Conservation (phyloP, 2,329 filamentous ascomycete genomes). For the Xylaria sp. region DNA sequence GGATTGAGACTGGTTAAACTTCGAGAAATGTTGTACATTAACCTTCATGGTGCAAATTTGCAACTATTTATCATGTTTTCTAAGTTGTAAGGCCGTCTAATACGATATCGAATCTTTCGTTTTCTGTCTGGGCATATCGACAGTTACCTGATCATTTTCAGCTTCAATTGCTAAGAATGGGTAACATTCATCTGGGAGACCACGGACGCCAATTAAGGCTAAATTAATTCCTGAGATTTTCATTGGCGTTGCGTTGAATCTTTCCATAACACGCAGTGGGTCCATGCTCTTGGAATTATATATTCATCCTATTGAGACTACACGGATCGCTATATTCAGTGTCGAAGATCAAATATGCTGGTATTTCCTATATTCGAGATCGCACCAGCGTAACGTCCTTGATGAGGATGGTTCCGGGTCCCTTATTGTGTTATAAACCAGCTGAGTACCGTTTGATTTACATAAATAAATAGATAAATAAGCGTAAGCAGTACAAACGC, state of each 20-base stretch:
- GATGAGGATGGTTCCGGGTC: background rate
- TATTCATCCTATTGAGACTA: background rate
- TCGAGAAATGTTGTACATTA: background rate
- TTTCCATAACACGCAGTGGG: background rate
- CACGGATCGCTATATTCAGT: background rate
- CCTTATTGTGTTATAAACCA: background rate
- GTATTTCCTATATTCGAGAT: too few species aligned
- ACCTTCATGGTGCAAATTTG: background rate
- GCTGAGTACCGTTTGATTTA: too few species aligned
- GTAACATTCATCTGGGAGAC: background rate
- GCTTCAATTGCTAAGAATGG: background rate
- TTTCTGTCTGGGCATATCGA: background rate
- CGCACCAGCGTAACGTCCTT: background rate
- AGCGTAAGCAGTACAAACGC: background rate
- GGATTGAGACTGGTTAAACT: background rate
- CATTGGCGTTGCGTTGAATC: background rate
- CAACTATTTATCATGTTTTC: background rate
- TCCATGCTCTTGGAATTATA: background rate
- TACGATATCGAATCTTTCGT: background rate
- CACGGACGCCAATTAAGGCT: conserved; percentile 6
- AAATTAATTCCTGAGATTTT: background rate
- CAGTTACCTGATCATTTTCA: background rate
- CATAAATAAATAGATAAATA: too few species aligned
- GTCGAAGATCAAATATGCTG: too few species aligned
- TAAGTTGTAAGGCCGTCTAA: background rate